Percentiles rank a stretch among this genome's conserved stretches.
Conservation (phyloP, 805 yeast species). For the Starmerella khaoyaiensis region DNA sequence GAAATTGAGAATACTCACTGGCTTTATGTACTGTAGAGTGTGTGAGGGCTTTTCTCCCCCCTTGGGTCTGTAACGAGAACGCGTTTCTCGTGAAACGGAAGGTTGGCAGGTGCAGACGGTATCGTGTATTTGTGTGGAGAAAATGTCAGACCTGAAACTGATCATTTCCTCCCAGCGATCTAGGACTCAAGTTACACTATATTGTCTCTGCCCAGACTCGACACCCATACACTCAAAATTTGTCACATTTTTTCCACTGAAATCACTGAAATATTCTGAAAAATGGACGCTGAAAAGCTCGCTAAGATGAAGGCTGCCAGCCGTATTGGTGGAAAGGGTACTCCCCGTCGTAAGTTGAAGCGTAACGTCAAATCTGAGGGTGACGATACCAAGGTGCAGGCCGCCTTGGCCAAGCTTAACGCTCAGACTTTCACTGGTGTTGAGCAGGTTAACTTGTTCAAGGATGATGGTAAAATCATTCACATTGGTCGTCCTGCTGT, state of each 20-base stretch:
- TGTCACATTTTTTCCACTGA: conserved; percentile 15
- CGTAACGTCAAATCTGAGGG: conserved; percentile 47
- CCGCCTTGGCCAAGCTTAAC: conserved; percentile 74
- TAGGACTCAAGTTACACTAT: no score
- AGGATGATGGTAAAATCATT: conserved; percentile 88
- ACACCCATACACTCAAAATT: conserved; percentile 10
- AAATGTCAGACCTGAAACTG: no score
- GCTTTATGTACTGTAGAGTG: no score
- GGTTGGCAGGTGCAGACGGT: no score
- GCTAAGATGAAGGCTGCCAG: conserved; percentile 50
- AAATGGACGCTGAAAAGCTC: conserved; percentile 62
- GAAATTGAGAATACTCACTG: no score
- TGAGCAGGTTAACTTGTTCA: conserved; percentile 96
- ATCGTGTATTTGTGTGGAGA: no score
- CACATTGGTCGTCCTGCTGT: conserved; percentile 95
- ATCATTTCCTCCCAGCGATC: no score
- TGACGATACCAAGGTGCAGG: conserved; percentile 79
- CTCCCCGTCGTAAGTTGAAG: conserved; percentile 85
- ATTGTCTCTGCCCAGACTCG: not conserved
- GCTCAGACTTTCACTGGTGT: conserved; percentile 79
- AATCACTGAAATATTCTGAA: conserved; percentile 1
- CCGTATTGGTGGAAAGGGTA: conserved; percentile 60
- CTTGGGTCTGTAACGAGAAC: no score
- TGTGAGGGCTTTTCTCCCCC: no score
- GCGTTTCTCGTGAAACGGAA: no score